Conservation (phyloP, 345 rosid genomes). For the Eucalyptus viminalis region DNA sequence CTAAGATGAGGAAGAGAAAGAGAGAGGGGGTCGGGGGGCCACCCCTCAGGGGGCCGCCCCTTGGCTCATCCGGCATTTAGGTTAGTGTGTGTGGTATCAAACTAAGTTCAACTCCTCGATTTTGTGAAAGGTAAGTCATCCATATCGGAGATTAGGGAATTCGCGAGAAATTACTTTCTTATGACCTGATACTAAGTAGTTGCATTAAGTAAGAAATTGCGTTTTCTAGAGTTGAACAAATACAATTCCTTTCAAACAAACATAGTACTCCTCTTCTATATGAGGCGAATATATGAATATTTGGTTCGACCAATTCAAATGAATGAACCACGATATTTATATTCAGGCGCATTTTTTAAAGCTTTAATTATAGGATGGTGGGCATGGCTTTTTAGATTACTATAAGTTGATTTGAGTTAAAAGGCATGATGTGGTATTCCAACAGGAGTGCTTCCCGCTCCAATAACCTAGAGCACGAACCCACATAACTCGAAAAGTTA, state of each 20-base stretch:
- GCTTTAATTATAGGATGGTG: neutral
- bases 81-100: neutral
- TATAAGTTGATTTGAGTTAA: neutral
- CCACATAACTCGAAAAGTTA: neutral
- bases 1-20: neutral
- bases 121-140: neutral
- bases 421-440: neutral
- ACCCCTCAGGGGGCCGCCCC: neutral
- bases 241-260: neutral
- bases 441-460: neutral
- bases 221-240: neutral
- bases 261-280: neutral
- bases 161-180: neutral
- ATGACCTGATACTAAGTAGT: neutral
- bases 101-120: neutral
- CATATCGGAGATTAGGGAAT: neutral
- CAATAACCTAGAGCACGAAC: neutral
- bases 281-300: neutral
- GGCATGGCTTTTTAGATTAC: neutral
- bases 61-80: neutral
- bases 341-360: neutral
- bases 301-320: neutral
- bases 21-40: neutral
- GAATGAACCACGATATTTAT: neutral
- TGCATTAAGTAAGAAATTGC: neutral